Evolutionary conservation across 495 filamentous ascomycete genomes (phyloP).

Genomic region (Hyaloscypha finlandica): DNA sequence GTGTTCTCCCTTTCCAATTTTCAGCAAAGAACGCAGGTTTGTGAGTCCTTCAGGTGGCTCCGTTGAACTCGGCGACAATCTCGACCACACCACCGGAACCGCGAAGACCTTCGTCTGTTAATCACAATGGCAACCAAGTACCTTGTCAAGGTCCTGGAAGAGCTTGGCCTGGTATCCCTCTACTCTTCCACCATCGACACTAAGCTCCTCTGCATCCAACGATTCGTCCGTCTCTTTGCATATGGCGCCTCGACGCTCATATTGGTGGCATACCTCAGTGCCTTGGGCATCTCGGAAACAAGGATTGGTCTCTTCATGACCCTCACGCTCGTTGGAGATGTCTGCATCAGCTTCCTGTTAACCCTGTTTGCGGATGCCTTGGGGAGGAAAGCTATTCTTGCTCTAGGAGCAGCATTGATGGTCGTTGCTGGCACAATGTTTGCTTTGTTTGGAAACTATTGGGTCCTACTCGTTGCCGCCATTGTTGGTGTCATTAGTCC

Average conservation of each 20-base stretch:
- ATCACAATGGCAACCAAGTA: conserved; percentile 22
- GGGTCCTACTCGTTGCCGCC: conserved; percentile 71
- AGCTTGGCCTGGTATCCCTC: conserved; percentile 50
- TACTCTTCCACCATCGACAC: conserved; percentile 55
- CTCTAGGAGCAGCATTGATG: conserved; percentile 70
- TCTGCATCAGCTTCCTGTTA: conserved; percentile 68
- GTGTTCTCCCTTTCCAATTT: neutral
- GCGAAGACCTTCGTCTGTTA: neutral
- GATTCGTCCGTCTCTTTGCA: conserved; percentile 77
- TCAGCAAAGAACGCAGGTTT: neutral
- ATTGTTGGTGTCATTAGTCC: conserved; percentile 83
- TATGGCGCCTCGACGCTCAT: conserved; percentile 78
- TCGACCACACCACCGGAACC: neutral
- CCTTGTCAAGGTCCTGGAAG: conserved; percentile 22
- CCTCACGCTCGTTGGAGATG: conserved; percentile 78
- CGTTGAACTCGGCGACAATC: neutral
- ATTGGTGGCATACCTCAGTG: conserved; percentile 68
- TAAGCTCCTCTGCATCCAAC: conserved; percentile 71
- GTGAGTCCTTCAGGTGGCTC: neutral
- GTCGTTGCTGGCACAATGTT: conserved; percentile 67
- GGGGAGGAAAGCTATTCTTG: conserved; percentile 70
- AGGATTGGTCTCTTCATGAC: conserved; percentile 89
- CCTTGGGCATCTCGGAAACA: conserved; percentile 65
- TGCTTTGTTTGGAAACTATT: conserved; percentile 68
- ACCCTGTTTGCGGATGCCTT: conserved; percentile 75